phyloP scores from a whole-genome alignment of 768 basidiomycete species.

The Tubosaeta sp. region DNA sequence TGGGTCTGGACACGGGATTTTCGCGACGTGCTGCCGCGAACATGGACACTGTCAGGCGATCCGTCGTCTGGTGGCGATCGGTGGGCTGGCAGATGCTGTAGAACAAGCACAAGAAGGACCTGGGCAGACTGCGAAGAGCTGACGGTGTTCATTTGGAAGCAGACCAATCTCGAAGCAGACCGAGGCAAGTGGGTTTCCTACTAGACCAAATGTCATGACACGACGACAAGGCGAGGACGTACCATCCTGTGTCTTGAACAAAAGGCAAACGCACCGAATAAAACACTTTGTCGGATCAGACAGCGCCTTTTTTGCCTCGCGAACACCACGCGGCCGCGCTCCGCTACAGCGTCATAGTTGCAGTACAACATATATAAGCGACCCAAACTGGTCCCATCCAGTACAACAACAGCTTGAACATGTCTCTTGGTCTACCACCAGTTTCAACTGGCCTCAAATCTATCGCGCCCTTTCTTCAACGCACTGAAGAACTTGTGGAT shows the following conservation, averaged over 20 bases:
- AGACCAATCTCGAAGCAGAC: slow-evolving; percentile 19
- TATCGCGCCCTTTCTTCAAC: slow-evolving; percentile 77
- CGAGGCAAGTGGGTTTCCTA: slow-evolving; percentile 3
- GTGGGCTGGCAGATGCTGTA: slow-evolving; percentile 10
- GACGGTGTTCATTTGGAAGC: slow-evolving; percentile 23
- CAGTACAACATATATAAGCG: not conserved
- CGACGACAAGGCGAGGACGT: not conserved
- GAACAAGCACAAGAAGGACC: slow-evolving; percentile 7
- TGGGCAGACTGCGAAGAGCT: not conserved
- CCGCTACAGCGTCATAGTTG: slow-evolving; percentile 2
- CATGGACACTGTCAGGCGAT: slow-evolving; percentile 10
- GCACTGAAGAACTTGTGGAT: slow-evolving; percentile 79
- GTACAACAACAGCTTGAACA: not conserved
- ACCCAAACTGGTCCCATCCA: not conserved
- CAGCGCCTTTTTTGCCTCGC: not conserved
- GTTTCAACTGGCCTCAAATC: slow-evolving; percentile 58
- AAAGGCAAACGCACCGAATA: not conserved
- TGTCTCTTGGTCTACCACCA: slow-evolving; percentile 54
- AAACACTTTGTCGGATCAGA: not conserved
- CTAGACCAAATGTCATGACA: not conserved
- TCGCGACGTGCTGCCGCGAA: not conserved
- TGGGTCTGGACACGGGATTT: slow-evolving; percentile 1
- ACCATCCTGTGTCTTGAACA: slow-evolving; percentile 13
- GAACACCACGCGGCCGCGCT: not conserved
- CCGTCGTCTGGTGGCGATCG: slow-evolving; percentile 1